phyloP scores from a whole-genome alignment of 768 basidiomycete genomes.

The Xerocomellus chrysenteron region DNA sequence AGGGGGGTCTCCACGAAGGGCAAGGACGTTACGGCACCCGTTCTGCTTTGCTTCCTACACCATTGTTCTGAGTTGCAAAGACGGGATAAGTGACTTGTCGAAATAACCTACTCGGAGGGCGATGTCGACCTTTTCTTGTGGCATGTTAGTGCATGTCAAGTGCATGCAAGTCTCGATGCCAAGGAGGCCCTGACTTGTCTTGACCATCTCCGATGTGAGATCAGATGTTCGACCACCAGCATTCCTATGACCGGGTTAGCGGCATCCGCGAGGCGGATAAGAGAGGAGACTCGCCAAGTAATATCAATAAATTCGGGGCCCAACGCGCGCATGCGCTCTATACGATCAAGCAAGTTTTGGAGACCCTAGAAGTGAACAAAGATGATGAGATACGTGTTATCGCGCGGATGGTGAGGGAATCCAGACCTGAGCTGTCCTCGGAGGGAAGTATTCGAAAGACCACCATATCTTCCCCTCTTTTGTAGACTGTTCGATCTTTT shows the following conservation, averaged over 20 bases:
- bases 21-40: constrained; percentile 91
- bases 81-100: neutral
- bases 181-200: constrained; percentile 89
- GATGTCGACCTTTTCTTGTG: constrained; percentile 90
- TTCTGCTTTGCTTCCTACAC: constrained; percentile 81
- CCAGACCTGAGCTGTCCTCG: constrained; percentile 85
- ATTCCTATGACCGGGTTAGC: constrained; percentile 59
- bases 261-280: neutral
- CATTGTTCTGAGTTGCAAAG: constrained; percentile 1
- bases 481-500: constrained; percentile 85
- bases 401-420: neutral
- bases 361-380: constrained; percentile 33
- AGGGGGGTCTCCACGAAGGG: constrained; percentile 91
- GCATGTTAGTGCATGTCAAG: constrained; percentile 98
- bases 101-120: constrained; percentile 69
- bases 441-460: constrained; percentile 99
- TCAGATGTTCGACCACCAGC: constrained; percentile 96
- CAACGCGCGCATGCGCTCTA: constrained; percentile 93
- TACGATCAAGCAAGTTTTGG: constrained; percentile 96
- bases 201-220: constrained; percentile 89
- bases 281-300: constrained; percentile 64
- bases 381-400: neutral
- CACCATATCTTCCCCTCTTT: constrained; percentile 92
- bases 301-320: constrained; percentile 99
- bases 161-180: constrained; percentile 99